These are phyloP conservation scores for Beauveria sp. DNA, from an alignment of 2,329 filamentous ascomycete genomes.

Conservation along the genomic window DNA sequence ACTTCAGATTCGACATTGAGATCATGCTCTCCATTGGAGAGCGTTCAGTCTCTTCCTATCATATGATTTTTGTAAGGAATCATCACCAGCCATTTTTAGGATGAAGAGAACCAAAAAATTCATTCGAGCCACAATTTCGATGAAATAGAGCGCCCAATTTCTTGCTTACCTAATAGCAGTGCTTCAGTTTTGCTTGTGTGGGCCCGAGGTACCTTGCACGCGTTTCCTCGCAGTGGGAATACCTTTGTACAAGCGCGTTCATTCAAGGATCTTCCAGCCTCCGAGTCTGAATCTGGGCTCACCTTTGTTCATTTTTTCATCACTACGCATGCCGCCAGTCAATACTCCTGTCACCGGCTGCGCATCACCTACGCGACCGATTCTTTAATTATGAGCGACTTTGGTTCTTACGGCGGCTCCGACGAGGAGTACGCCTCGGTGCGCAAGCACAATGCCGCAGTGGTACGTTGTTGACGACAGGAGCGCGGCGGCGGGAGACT, in stretches of 20 bases:
- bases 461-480: conserved; percentile 45
- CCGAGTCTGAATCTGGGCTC: neutral
- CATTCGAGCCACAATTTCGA: conserved; percentile 15
- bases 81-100: conserved; percentile 49
- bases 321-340: neutral
- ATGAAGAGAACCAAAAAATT: conserved; percentile 24
- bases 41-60: conserved; percentile 65
- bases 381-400: conserved; percentile 55
- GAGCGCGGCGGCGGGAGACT: neutral
- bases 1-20: conserved; percentile 58
- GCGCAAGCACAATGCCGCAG: conserved; percentile 66
- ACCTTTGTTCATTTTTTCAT: neutral
- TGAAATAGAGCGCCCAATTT: conserved; percentile 12
- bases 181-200: conserved; percentile 1
- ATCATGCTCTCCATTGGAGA: conserved; percentile 49
- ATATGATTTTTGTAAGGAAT: conserved; percentile 46
- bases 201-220: neutral
- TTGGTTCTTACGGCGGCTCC: conserved; percentile 59
- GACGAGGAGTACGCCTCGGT: conserved; percentile 80
- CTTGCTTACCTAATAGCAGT: conserved; percentile 18
- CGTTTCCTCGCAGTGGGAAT: conserved; percentile 1
- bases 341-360: neutral
- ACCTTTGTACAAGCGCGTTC: neutral
- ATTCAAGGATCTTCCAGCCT: conserved; percentile 2
- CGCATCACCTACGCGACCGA: conserved; percentile 8